Evolutionary conservation across 2,329 filamentous ascomycete genomes (phyloP), one percentile per base, ranked within the genome.

Genomic region (Exophiala lecanii-corni): DNA sequence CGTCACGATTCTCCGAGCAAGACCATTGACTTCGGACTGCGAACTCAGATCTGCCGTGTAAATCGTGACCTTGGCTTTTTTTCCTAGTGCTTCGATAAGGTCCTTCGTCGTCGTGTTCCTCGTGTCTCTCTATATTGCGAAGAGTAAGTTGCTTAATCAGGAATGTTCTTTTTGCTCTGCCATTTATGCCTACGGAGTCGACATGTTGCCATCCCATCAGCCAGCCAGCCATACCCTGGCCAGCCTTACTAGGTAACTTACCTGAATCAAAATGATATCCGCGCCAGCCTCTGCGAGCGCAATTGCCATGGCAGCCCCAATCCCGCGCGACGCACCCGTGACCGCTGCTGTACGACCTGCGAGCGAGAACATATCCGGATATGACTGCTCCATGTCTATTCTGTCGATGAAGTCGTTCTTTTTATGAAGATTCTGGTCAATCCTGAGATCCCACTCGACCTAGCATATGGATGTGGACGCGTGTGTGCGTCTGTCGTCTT

Each of bases 91-190:
- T 28, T 59, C 60, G 25, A 63, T 56, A 31, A 68, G 65, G 17
- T 64, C 56, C 39, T 62, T 60, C 9, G 68, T 71, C 17, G 56
- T 41, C 12, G 64, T 69, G 51, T 69, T 67, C 42, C 68, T 68
- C 23, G 69, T 68, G 59, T 81, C 73, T 57, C 77, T 68, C 76
- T 53, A 26, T 9, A 30, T n/a, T n/a, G n/a, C n/a, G n/a, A n/a
- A n/a, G n/a, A n/a, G n/a, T n/a, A n/a, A n/a, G n/a, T n/a, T n/a
- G n/a, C n/a, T n/a, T n/a, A n/a, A n/a, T n/a, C n/a, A n/a, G n/a
- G n/a, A n/a, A n/a, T n/a, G n/a, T n/a, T n/a, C n/a, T n/a, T n/a
- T n/a, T n/a, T n/a, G n/a, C n/a, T n/a, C n/a, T n/a, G n/a, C n/a
- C n/a, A n/a, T n/a, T n/a, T n/a, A n/a, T n/a, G n/a, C n/a, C n/a